Conservation (phyloP, 106 monocot genomes). For the Vanilla planifolia region DNA sequence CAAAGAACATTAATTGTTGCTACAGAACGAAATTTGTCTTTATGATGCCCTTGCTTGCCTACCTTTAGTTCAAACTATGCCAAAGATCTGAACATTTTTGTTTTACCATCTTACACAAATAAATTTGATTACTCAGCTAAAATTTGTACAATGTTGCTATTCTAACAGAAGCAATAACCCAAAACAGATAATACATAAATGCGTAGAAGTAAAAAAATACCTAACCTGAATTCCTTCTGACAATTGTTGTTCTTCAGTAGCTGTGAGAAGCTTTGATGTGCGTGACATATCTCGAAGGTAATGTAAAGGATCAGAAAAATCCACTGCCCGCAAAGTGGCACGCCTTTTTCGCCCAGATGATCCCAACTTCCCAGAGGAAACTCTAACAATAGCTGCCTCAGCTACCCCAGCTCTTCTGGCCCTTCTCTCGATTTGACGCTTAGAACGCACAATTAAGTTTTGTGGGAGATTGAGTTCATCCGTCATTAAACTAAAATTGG, state of each 20-base stretch:
- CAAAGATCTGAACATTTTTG: too few relatives aligned
- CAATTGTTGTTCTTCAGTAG: slow-evolving; percentile 66
- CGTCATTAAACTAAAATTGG: slow-evolving; percentile 3
- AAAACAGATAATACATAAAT: background rate
- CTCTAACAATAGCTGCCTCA: slow-evolving; percentile 24
- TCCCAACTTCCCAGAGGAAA: slow-evolving; percentile 34
- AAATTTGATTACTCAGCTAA: too few relatives aligned
- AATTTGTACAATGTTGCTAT: background rate
- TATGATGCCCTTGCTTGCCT: too few relatives aligned
- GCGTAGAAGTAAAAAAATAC: background rate
- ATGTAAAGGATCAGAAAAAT: slow-evolving; percentile 73
- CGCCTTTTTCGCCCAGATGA: slow-evolving; percentile 56
- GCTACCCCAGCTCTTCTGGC: slow-evolving; percentile 60
- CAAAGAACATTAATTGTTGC: too few relatives aligned
- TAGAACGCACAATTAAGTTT: slow-evolving; percentile 55
- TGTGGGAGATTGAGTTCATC: slow-evolving; percentile 19
- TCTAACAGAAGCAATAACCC: background rate
- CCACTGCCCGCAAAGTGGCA: slow-evolving; percentile 38
- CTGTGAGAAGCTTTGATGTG: slow-evolving; percentile 65
- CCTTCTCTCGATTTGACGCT: slow-evolving; percentile 65
- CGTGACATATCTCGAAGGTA: slow-evolving; percentile 57
- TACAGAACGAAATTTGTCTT: too few relatives aligned
- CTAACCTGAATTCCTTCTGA: slow-evolving; percentile 89
- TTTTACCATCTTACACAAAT: too few relatives aligned
- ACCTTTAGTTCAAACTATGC: too few relatives aligned